These are phyloP conservation scores for Citrus reticulata DNA, from an alignment of 345 rosid species.

Conservation along the genomic window DNA sequence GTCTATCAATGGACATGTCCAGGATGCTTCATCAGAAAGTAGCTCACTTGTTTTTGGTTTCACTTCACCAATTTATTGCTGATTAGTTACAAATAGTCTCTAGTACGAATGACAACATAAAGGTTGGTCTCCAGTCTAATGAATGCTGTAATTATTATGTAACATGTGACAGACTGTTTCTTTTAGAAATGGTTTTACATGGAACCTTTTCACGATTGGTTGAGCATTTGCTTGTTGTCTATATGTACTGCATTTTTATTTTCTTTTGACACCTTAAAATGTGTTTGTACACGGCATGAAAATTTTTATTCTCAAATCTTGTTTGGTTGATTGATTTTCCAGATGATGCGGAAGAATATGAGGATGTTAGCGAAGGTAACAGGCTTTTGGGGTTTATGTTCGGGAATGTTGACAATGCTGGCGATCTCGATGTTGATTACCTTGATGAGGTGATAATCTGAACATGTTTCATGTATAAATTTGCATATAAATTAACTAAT, in stretches of 20 bases:
- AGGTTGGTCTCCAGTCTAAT: not conserved
- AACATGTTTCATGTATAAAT: not conserved
- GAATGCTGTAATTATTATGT: not conserved
- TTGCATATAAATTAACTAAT: not conserved
- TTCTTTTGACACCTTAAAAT: not conserved
- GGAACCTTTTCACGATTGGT: not conserved
- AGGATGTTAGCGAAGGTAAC: slow-evolving; percentile 66
- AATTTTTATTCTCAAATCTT: not conserved
- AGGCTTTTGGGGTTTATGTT: slow-evolving; percentile 89
- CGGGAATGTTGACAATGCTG: slow-evolving; percentile 93
- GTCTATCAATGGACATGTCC: not conserved
- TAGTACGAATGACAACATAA: not conserved
- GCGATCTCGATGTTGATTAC: slow-evolving; percentile 95
- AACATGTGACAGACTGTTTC: not conserved
- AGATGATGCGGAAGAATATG: slow-evolving; percentile 84
- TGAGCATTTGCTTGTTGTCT: not conserved
- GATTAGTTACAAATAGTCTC: not conserved
- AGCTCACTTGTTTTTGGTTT: not conserved
- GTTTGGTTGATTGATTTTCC: slow-evolving; percentile 7
- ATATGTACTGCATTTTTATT: not conserved
- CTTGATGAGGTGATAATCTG: slow-evolving; percentile 74
- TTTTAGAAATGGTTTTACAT: not conserved
- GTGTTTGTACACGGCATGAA: not conserved
- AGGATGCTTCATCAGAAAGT: not conserved
- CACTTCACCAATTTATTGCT: not conserved